A percentile compares a stretch with the other conserved stretches of the same genome.
phyloP scores from a whole-genome alignment of 1,284 basidiomycete species.

The Apiotrichum gamsii region DNA sequence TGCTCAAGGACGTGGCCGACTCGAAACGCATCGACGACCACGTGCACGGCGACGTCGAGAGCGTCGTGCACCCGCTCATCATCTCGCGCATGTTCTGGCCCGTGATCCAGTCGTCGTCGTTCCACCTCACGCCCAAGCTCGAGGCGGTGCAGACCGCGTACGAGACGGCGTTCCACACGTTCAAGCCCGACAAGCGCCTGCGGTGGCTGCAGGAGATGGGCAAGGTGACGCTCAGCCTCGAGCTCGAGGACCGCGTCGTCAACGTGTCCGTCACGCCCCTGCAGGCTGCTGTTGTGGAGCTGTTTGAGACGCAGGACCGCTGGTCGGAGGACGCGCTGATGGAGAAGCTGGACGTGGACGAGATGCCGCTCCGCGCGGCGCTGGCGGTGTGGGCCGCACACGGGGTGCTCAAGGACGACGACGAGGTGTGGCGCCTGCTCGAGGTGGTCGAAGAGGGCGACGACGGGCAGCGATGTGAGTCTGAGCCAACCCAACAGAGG shows the following conservation, averaged over 20 bases:
- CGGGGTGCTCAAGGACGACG: slow-evolving; percentile 56
- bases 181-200: slow-evolving; percentile 85
- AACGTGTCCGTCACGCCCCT: slow-evolving; percentile 73
- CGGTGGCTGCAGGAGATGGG: slow-evolving; percentile 82
- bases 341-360: slow-evolving; percentile 59
- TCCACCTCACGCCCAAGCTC: slow-evolving; percentile 77
- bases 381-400: slow-evolving; percentile 75
- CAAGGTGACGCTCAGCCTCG: slow-evolving; percentile 67
- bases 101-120: slow-evolving; percentile 61
- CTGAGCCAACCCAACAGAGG: no score
- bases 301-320: slow-evolving; percentile 66
- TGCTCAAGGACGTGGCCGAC: slow-evolving; percentile 91
- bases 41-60: slow-evolving; percentile 64
- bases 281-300: slow-evolving; percentile 80
- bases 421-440: slow-evolving; percentile 8
- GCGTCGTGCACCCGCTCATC: slow-evolving; percentile 73
- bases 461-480: slow-evolving; percentile 27
- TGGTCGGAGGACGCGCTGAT: slow-evolving; percentile 54
- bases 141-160: slow-evolving; percentile 68
- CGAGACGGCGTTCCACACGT: slow-evolving; percentile 63
- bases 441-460: slow-evolving; percentile 5
- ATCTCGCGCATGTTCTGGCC: slow-evolving; percentile 95
- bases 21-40: slow-evolving; percentile 78
- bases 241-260: slow-evolving; percentile 69
- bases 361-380: slow-evolving; percentile 61